Base-by-base conservation (phyloP, 306 rosid genomes). In the Alnus glutinosa region DNA sequence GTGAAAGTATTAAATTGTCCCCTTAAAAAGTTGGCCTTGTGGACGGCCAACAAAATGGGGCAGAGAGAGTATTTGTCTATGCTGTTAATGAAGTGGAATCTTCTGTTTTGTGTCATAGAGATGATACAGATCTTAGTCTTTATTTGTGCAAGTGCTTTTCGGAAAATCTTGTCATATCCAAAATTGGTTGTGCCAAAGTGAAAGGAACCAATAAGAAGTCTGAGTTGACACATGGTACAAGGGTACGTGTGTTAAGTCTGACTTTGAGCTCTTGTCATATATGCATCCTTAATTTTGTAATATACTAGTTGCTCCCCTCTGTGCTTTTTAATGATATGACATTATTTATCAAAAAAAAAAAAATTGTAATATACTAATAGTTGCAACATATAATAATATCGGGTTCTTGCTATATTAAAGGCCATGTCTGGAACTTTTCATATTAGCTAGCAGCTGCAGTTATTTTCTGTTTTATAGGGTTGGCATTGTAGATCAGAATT, bases 1-100 rank as follows among this genome's bases (percentile, higher is more conserved):
- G 48, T 36, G 70, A 64, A 64, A 64, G 70, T 48, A 32, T 64
- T 64, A 34, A 34, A 64, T 36, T 64, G 47, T 36, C 48, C 47
- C 18, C 12, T 37, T 14, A 37, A 64, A 10, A 14, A 14, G 44
- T 64, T 64, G 70, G 23, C 47, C 19, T 34, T 5, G 14, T 36
- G 19, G 18, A 64, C 46, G 5, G 36, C 19, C 70, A 19, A 64
- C n/a, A 36, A 36, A 64, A 32, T 5, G 42, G 9, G 15, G 16
- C 16, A 1, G 68, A 62, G 68, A 13, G 44, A 62, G 32, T 61
- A 61, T 61, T 11, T 11, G 6, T 61, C 67, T 61, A 11, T 61
- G 67, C 46, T 42, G 46, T 42, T 42, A 42, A 5, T 42, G 46
- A 42, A 5, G 46, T 42, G 46, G 46, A 42, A 42, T 42, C 46